A percentile compares a stretch with the other conserved stretches of the same genome.
These are phyloP conservation scores for Vitis hybrid DNA, from an alignment of 177 flowering plant species.

Conservation along the genomic window DNA sequence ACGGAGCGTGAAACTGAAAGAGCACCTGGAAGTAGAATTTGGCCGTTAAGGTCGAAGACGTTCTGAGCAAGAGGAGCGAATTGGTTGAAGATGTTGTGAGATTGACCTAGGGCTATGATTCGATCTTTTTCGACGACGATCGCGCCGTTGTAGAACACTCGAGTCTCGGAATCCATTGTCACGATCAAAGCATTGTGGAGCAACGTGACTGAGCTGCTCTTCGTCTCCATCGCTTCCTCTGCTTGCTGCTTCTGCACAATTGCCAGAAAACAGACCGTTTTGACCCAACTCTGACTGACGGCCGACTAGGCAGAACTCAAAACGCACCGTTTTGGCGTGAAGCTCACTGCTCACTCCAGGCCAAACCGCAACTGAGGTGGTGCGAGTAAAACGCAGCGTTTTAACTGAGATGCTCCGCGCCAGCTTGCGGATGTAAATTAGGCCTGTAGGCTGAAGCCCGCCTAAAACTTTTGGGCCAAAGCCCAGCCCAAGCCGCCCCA, in stretches of 20 bases:
- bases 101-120: slow-evolving; percentile 66
- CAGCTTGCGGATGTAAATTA: no score
- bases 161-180: slow-evolving; percentile 58
- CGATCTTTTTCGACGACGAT: slow-evolving; percentile 44
- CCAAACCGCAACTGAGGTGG: no score
- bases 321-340: no score
- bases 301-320: no score
- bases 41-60: slow-evolving; percentile 55
- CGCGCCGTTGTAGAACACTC: slow-evolving; percentile 65
- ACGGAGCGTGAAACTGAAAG: not conserved
- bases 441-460: no score
- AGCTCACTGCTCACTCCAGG: no score
- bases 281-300: no score
- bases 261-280: no score
- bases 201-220: slow-evolving; percentile 21
- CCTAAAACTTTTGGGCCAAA: no score
- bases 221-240: slow-evolving; percentile 10
- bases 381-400: no score
- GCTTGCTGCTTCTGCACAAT: not conserved
- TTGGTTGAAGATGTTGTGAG: slow-evolving; percentile 44
- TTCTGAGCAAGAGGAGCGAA: slow-evolving; percentile 35
- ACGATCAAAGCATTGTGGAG: slow-evolving; percentile 67
- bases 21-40: slow-evolving; percentile 69
- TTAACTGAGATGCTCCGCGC: no score
- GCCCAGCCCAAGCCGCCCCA: no score